Evolutionary conservation across 495 filamentous ascomycete species (phyloP), one percentile per base, ranked within the genome.

Genomic region (Lepraria neglecta): DNA sequence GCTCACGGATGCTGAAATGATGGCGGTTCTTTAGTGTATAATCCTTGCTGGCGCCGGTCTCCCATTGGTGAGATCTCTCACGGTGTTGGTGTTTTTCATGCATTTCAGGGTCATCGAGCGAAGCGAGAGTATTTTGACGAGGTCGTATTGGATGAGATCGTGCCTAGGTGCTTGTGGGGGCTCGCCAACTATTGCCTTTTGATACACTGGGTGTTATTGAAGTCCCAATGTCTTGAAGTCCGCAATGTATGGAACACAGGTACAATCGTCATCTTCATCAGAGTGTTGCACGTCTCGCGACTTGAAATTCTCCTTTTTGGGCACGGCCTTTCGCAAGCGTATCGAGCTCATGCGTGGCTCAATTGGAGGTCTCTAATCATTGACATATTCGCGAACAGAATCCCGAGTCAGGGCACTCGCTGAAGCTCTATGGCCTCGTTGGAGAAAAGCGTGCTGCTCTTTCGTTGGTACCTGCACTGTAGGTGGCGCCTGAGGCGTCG

Each of bases 281-380:
- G 38, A 50, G 21, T n/a, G 50, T 57, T 14, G 48, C 48, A 24
- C 28, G 43, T 61, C 35, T 46, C 50, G 53, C 43, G 62, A 45
- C 30, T 48, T 67, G 58, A 50, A 33, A 17, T 45, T 64, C 54
- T 33, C 27, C 47, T 31, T 21, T 6, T 59, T 60, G 51, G 19
- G 50, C 56, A 54, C 43, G 56, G n/a, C 35, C 51, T 43, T 59
- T 51, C 61, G 64, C 43, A 75, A 48, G 38, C 57, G 64, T 45
- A 54, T 68, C 43, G 75, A 77, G 62, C 71, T 76, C 17, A 62
- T 51, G 14, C 73, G 72, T 53, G 66, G 65, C 42, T 67, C 65
- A 35, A 76, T 73, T 5, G 71, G 76, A 28, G 73, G 74, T 28
- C 69, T 66, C 27, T 75, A 68, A 38, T 72, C 62, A 19, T 70